Base-by-base conservation (phyloP, 2,329 filamentous ascomycete genomes). In the Ophiostoma piceae region DNA sequence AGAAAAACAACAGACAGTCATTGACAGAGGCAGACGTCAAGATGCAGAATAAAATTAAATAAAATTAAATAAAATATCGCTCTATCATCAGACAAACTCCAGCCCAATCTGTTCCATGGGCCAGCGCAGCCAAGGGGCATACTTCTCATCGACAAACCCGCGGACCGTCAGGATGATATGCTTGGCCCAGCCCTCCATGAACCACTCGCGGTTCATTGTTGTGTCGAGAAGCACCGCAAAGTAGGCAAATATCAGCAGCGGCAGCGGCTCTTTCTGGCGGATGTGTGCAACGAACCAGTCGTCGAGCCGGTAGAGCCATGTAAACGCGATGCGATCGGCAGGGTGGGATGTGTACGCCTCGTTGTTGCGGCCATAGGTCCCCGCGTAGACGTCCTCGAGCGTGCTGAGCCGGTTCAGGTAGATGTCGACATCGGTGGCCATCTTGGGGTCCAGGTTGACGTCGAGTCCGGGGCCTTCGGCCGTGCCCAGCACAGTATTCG, bases 241-340 rank as follows among this genome's bases (percentile, higher is more conserved):
- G 51, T 57, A 57, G n/a, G 51, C 51, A 57, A 57, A 57, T 22
- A 57, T 57, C 11, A 57, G 22, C n/a, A 57, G 51, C 1, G 51
- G 51, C 51, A 57, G 51, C n/a, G 51, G 51, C 9, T 57, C n/a
- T 57, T 57, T 26, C 51, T 57, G 51, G 51, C 51, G 51, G 22
- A 57, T 26, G 12, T 57, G 51, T 2, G 51, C 51, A 26, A 57
- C 22, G 22, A 57, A 57, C 51, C 51, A 57, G 51, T 57, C 51
- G 22, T 57, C 51, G 51, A 57, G 51, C 51, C 51, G n/a, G 51
- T 57, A 57, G 8, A 57, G 51, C 51, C 51, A 57, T 11, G 51
- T 26, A 26, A 57, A 57, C 51, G 22, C n/a, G 9, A 57, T 57
- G 22, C 51, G 51, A 22, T 26, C 51, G 51, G 51, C 51, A 12